Evolutionary conservation across 1,284 basidiomycete genomes (phyloP).

Genomic region (Tremellales sp.): DNA sequence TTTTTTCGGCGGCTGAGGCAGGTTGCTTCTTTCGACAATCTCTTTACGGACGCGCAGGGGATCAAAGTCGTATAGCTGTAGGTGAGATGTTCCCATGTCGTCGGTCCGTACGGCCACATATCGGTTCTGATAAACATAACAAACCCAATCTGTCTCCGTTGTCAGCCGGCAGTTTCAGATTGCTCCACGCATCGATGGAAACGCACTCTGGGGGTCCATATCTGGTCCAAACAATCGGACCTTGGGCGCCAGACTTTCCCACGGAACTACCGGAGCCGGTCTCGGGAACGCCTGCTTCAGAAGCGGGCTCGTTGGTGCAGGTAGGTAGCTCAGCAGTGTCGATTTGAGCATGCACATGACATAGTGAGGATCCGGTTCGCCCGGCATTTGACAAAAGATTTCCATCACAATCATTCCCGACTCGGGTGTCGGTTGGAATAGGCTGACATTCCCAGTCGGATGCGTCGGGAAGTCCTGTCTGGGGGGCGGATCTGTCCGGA

Average conservation of each 20-base stretch:
- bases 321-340: conserved; percentile 36
- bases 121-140: conserved; percentile 46
- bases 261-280: conserved; percentile 33
- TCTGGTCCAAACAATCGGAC: conserved; percentile 39
- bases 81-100: conserved; percentile 8
- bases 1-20: background rate
- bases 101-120: conserved; percentile 24
- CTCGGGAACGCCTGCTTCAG: conserved; percentile 25
- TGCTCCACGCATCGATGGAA: background rate
- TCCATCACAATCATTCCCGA: conserved; percentile 41
- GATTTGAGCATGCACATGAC: conserved; percentile 34
- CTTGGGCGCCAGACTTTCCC: conserved; percentile 35
- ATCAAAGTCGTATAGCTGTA: conserved; percentile 46
- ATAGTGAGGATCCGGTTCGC: conserved; percentile 22
- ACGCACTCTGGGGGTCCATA: conserved; percentile 20
- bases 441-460: conserved; percentile 26
- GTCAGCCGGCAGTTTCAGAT: background rate
- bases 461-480: conserved; percentile 35
- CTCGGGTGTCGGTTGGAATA: conserved; percentile 38
- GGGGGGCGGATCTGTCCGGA: conserved; percentile 47
- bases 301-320: conserved; percentile 34
- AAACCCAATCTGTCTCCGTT: conserved; percentile 39
- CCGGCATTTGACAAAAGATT: conserved; percentile 30
- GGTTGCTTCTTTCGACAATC: conserved; percentile 14
- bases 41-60: conserved; percentile 34